A percentile compares a stretch with the other conserved stretches of the same genome.
Evolutionary conservation across 2,329 filamentous ascomycete genomes (phyloP).

Genomic region (Pseudocercospora vitis): DNA sequence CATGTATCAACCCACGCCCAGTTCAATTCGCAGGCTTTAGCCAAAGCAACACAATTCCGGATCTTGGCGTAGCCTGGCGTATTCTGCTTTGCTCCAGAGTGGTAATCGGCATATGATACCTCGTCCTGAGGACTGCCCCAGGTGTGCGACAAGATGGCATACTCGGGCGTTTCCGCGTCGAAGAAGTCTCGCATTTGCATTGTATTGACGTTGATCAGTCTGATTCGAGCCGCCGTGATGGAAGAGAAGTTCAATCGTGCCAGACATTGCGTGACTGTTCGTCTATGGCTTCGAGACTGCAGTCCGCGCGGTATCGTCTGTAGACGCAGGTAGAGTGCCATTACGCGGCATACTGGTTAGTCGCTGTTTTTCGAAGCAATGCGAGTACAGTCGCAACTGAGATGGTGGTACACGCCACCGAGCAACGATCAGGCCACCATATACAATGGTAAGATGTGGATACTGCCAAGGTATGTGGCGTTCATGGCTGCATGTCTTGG

Average conservation of each 20-base stretch:
- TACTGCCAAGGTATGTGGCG: neutral
- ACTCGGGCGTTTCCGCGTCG: neutral
- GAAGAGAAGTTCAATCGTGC: neutral
- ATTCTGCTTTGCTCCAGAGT: neutral
- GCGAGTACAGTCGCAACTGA: neutral
- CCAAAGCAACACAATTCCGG: neutral
- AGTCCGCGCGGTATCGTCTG: neutral
- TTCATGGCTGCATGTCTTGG: neutral
- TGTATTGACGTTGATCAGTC: neutral
- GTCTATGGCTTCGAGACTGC: neutral
- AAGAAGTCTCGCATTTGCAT: slow-evolving; percentile 5
- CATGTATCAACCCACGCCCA: slow-evolving; percentile 1
- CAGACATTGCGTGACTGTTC: neutral
- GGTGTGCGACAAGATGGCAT: slow-evolving; percentile 8
- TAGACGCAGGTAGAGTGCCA: no score
- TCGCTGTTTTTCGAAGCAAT: no score
- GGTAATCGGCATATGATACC: neutral
- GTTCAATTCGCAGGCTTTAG: neutral
- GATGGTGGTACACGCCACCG: neutral
- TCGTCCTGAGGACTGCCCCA: neutral
- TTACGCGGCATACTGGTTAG: no score
- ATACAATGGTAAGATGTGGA: neutral
- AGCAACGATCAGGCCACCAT: neutral
- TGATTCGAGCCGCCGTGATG: neutral
- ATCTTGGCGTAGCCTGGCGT: neutral